Evolutionary conservation across 1,284 basidiomycete species (phyloP).

Genomic region (Naganishia albida): DNA sequence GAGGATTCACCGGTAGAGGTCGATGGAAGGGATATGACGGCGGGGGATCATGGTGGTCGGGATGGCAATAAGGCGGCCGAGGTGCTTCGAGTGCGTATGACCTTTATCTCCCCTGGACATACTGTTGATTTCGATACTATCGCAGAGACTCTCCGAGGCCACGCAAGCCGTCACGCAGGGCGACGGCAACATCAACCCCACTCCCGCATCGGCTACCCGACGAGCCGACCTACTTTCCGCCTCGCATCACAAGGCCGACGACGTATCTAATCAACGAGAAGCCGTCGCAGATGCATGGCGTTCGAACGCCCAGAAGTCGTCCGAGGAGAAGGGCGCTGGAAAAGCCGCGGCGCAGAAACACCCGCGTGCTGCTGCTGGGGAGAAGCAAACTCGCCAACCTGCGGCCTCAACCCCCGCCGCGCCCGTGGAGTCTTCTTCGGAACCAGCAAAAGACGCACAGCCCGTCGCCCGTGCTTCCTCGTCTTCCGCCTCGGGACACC

Average conservation of each 20-base stretch:
- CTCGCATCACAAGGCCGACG: not conserved
- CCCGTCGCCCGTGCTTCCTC: not conserved
- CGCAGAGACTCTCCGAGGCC: constrained; percentile 12
- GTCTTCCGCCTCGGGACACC: constrained; percentile 31
- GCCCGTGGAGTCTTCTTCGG: not conserved
- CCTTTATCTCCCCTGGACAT: too few relatives aligned
- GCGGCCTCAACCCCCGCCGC: not conserved
- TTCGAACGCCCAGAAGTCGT: constrained; percentile 10
- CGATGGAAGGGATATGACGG: constrained; percentile 58
- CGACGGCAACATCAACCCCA: constrained; percentile 31
- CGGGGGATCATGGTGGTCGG: constrained; percentile 56
- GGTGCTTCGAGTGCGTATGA: constrained; percentile 35
- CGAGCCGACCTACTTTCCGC: constrained; percentile 29
- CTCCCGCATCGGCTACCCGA: constrained; percentile 27
- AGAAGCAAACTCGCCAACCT: not conserved
- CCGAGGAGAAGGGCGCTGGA: constrained; percentile 28
- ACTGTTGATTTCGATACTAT: not conserved
- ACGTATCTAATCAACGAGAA: constrained; percentile 21
- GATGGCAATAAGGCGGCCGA: constrained; percentile 44
- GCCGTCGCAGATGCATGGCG: constrained; percentile 29
- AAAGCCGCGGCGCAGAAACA: constrained; percentile 14
- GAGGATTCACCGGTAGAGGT: constrained; percentile 47
- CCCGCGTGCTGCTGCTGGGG: constrained; percentile 10
- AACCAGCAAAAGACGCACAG: not conserved
- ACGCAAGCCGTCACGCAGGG: constrained; percentile 27